A percentile compares a stretch with the other conserved stretches of the same genome.
Evolutionary conservation across 2,329 filamentous ascomycete genomes (phyloP).

Genomic region (Penicillium crustosum): DNA sequence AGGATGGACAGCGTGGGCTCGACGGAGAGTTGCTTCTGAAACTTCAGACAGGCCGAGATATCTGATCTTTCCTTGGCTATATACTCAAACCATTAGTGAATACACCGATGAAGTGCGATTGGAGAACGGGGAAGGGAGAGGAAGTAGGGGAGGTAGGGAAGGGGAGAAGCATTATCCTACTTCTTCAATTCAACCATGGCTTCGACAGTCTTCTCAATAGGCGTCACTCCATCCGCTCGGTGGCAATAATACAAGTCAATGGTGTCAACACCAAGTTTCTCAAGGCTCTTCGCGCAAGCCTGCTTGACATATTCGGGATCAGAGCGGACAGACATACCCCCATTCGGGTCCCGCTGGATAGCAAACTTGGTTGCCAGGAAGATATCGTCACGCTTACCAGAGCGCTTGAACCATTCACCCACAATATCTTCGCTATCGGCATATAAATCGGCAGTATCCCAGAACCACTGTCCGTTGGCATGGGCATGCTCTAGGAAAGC

Average conservation of each 20-base stretch:
- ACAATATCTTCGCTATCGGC: constrained; percentile 31
- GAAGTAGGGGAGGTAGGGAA: too few species aligned
- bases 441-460: constrained; percentile 39
- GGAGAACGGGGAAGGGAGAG: neutral
- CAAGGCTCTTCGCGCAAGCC: constrained; percentile 38
- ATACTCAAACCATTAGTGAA: neutral
- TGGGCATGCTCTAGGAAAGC: constrained; percentile 34
- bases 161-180: constrained; percentile 8
- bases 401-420: constrained; percentile 43
- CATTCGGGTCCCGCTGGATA: constrained; percentile 16
- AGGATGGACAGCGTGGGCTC: constrained; percentile 49
- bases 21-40: constrained; percentile 48
- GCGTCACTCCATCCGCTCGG: constrained; percentile 44
- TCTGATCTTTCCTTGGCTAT: constrained; percentile 50
- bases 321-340: constrained; percentile 28
- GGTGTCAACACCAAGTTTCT: constrained; percentile 37
- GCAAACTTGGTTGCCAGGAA: constrained; percentile 46
- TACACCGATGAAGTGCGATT: neutral
- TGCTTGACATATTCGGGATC: constrained; percentile 39
- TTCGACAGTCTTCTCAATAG: constrained; percentile 47
- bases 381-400: constrained; percentile 41
- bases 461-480: constrained; percentile 31
- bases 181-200: constrained; percentile 47
- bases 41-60: constrained; percentile 51
- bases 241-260: constrained; percentile 50